Evolutionary conservation across 345 rosid genomes (phyloP).

Genomic region (thale cress (Arabidopsis thaliana)): TAIR10.1 NC_003070.9:288001-288500

Average conservation of each 20-base stretch:
- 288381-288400: slow-evolving; percentile 50
- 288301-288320: slow-evolving; percentile 20
- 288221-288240: slow-evolving; percentile 20
- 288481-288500: slow-evolving; percentile 98
- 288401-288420: slow-evolving; percentile 97
- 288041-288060: slow-evolving; percentile 19
- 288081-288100: slow-evolving; percentile 96
- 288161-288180: slow-evolving; percentile 98
- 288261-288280: slow-evolving; percentile 31
- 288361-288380: slow-evolving; percentile 28
- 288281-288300: slow-evolving; percentile 26
- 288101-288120: slow-evolving; percentile 97
- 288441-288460: slow-evolving; percentile 98
- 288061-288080: slow-evolving; percentile 37
- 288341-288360: slow-evolving; percentile 3
- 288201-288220: slow-evolving; percentile 24
- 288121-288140: slow-evolving; percentile 94
- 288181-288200: slow-evolving; percentile 38
- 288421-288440: slow-evolving; percentile 96
- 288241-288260: slow-evolving; percentile 19
- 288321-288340: slow-evolving; percentile 24
- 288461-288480: slow-evolving; percentile 94
- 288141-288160: slow-evolving; percentile 95
- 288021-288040: slow-evolving; percentile 12
- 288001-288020: slow-evolving; percentile 22